These are phyloP conservation scores for Moesziomyces parantarcticus DNA, from an alignment of 1,284 basidiomycete species.

Conservation along the genomic window DNA sequence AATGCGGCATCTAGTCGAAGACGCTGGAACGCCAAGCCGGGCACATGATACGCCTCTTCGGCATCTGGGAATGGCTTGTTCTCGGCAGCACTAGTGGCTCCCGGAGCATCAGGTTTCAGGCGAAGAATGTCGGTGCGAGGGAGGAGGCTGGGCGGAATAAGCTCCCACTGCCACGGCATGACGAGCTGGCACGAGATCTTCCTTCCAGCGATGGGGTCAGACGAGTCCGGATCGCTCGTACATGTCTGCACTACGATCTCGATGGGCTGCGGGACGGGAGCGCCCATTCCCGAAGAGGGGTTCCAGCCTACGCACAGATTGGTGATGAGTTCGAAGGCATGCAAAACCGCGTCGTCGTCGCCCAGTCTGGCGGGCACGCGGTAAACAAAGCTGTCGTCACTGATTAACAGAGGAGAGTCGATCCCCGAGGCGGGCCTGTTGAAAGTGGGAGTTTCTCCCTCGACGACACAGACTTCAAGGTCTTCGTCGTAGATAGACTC, in stretches of 20 bases:
- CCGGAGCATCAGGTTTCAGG: constrained; percentile 5
- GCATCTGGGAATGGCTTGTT: constrained; percentile 40
- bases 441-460: constrained; percentile 14
- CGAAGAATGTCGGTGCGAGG: constrained; percentile 32
- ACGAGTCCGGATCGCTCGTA: constrained; percentile 23
- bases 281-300: constrained; percentile 32
- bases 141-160: constrained; percentile 39
- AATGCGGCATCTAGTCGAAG: constrained; percentile 38
- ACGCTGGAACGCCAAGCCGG: constrained; percentile 39
- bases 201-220: constrained; percentile 18
- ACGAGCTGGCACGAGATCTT: constrained; percentile 32
- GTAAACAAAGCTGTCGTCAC: constrained; percentile 11
- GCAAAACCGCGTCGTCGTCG: constrained; percentile 15
- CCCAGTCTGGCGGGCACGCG: constrained; percentile 26
- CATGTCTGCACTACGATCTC: constrained; percentile 51
- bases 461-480: constrained; percentile 23
- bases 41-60: constrained; percentile 46
- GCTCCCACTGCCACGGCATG: constrained; percentile 50
- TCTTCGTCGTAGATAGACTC: constrained; percentile 20
- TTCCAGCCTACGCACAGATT: constrained; percentile 54
- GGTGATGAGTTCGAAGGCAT: constrained; percentile 59
- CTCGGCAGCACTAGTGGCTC: constrained; percentile 13
- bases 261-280: constrained; percentile 30
- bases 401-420: constrained; percentile 9
- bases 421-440: constrained; percentile 5